Evolutionary conservation across 2,329 filamentous ascomycete genomes (phyloP).

Genomic region (Allantophomopsis lycopodina): DNA sequence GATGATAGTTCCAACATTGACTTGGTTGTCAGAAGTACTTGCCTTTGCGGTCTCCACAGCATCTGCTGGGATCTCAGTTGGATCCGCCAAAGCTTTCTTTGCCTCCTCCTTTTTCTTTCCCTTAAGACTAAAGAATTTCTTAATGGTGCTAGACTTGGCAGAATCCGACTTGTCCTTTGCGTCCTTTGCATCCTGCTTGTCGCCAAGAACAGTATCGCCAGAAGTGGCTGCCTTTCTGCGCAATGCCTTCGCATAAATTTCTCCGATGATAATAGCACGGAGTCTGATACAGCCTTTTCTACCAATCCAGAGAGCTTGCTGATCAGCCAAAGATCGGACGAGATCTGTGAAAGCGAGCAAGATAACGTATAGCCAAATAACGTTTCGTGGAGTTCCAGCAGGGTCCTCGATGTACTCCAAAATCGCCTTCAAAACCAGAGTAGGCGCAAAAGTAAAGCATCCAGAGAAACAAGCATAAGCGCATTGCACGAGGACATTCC

Average conservation of each 20-base stretch:
- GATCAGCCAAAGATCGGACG: slow-evolving; percentile 69
- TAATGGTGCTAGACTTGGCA: slow-evolving; percentile 28
- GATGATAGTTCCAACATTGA: slow-evolving; percentile 95
- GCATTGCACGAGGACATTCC: slow-evolving; percentile 62
- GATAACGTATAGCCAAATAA: slow-evolving; percentile 92
- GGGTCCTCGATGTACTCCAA: slow-evolving; percentile 89
- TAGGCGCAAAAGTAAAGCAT: slow-evolving; percentile 81
- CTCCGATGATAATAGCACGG: slow-evolving; percentile 88
- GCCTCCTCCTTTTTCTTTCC: slow-evolving; percentile 38
- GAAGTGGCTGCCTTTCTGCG: slow-evolving; percentile 77
- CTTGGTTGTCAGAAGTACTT: slow-evolving; percentile 51
- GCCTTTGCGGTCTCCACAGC: slow-evolving; percentile 7
- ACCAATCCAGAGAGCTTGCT: slow-evolving; percentile 83
- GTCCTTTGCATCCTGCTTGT: slow-evolving; percentile 21
- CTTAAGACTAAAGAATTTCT: slow-evolving; percentile 39
- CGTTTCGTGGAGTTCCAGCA: slow-evolving; percentile 60
- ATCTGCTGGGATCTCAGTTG: slow-evolving; percentile 2
- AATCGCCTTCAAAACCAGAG: slow-evolving; percentile 79
- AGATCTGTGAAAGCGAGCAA: slow-evolving; percentile 74
- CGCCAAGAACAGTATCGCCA: slow-evolving; percentile 59
- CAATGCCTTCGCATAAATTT: slow-evolving; percentile 92
- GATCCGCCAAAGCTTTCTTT: slow-evolving; percentile 23
- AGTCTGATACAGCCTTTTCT: slow-evolving; percentile 89
- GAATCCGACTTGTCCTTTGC: slow-evolving; percentile 29
- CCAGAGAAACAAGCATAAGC: slow-evolving; percentile 68